phyloP scores from a whole-genome alignment of 2,329 filamentous ascomycete species.

The Penicillium sp. region DNA sequence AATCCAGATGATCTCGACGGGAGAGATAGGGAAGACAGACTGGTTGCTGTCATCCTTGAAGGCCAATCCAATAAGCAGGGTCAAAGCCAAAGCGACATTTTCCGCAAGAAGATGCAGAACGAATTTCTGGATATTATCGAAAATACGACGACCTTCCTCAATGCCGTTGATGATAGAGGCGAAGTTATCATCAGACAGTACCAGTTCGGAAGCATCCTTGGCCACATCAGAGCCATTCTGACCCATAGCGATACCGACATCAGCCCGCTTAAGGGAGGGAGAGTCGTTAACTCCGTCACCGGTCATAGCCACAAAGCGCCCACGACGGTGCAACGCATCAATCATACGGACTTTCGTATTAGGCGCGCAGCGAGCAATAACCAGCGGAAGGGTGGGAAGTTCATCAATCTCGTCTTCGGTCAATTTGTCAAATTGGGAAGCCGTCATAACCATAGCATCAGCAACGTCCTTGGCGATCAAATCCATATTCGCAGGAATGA shows the following conservation, averaged over 20 bases:
- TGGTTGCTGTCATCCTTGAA: constrained; percentile 71
- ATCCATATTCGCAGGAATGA: constrained; percentile 64
- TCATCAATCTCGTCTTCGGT: constrained; percentile 69
- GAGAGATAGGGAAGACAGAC: constrained; percentile 82
- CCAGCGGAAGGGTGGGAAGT: constrained; percentile 55
- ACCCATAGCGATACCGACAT: constrained; percentile 88
- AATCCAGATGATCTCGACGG: constrained; percentile 88
- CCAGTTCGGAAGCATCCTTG: constrained; percentile 65
- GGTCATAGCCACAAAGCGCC: constrained; percentile 79
- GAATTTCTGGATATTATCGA: constrained; percentile 88
- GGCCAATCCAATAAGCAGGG: constrained; percentile 74
- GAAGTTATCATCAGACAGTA: constrained; percentile 79
- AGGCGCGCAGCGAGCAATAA: constrained; percentile 59
- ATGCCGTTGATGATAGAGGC: constrained; percentile 81
- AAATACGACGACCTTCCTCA: constrained; percentile 79
- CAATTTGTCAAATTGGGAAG: constrained; percentile 74
- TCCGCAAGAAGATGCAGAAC: constrained; percentile 75
- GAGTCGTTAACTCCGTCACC: constrained; percentile 88
- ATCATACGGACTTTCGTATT: constrained; percentile 83
- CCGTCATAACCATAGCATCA: constrained; percentile 70
- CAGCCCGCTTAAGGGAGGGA: constrained; percentile 74
- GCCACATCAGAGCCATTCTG: constrained; percentile 77
- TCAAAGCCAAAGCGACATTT: constrained; percentile 80
- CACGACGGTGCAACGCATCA: constrained; percentile 56
- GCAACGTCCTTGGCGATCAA: constrained; percentile 61